Evolutionary conservation across 208 protist species (phyloP).

Genomic region (Angomonas ambiguus): DNA sequence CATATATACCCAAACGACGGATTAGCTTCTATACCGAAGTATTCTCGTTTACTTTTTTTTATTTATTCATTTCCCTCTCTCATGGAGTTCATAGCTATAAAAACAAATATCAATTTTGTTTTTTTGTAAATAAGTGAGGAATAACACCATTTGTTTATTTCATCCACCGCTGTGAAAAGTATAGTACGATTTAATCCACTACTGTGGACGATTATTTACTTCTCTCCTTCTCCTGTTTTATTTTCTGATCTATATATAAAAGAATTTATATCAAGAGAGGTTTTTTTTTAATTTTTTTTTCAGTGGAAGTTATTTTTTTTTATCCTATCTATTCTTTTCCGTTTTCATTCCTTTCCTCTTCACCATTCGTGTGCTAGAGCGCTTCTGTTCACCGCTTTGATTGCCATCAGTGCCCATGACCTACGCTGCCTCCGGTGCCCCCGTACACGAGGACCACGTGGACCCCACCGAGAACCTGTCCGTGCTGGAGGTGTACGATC

Average conservation of each 20-base stretch:
- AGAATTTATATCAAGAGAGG: not conserved
- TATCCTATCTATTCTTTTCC: constrained; percentile 15
- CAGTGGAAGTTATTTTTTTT: not conserved
- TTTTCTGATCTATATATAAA: constrained; percentile 18
- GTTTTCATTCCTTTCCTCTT: constrained; percentile 8
- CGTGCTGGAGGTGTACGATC: constrained; percentile 66
- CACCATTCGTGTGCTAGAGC: constrained; percentile 14
- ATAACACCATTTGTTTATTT: not conserved
- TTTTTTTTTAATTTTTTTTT: constrained; percentile 8
- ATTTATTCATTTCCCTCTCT: not conserved
- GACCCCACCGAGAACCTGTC: no score
- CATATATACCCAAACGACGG: not conserved
- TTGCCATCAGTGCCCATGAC: constrained; percentile 9
- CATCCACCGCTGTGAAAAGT: not conserved
- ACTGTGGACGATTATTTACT: constrained; percentile 9
- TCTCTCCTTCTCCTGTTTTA: constrained; percentile 12
- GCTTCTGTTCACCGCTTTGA: constrained; percentile 11
- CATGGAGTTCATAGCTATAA: not conserved
- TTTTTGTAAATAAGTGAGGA: not conserved
- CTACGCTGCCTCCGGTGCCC: not conserved
- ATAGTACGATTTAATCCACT: not conserved
- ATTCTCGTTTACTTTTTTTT: not conserved
- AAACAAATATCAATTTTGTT: not conserved
- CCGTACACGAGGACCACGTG: not conserved
- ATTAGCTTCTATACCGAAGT: not conserved